Evolutionary conservation across 352 stramenopile species (phyloP), one percentile per base, ranked within the genome.

Genomic region (Plasmopara viticola): DNA sequence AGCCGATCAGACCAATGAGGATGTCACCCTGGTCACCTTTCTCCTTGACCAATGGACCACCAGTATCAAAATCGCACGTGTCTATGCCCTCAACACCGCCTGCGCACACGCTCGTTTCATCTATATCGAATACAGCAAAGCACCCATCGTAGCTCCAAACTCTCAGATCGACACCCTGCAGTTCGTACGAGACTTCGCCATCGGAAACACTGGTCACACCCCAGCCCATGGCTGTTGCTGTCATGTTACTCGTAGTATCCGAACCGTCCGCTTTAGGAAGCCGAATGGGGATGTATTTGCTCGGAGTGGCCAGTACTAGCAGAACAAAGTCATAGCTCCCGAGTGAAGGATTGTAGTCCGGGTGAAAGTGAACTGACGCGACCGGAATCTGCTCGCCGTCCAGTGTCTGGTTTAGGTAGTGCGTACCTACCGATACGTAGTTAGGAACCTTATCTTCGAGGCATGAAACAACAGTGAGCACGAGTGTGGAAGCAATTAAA

Each of bases 31-130:
- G 30, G 7, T 61, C 57, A 25, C 42, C 42, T 3, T 13, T n/a
- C 2, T 13, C 44, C 17, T 64, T 52, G 18, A 67, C 69, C 13
- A 85, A 49, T 5, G 74, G 71, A 10, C 71, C 71, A 18, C 74
- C 74, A 9, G 66, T 78, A 60, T 83, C 71, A 40, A 61, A 63
- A 39, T 74, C 54, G 64, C 74, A 85, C 30, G 74, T 64, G 48
- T 83, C 55, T n/a, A 50, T 58, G 14, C 48, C 48, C 14, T 17
- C 35, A 9, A 57, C 35, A 3, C 74, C 64, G 13, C 71, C 71
- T 20, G 72, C 69, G 47, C 69, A 86, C 10, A 81, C 25, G 56
- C 75, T 75, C 15, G 66, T 60, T 25, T 42, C 25, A 35, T 76
- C 58, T 0, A 74, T 33, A 34, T 34, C 30, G 6, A 65, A 58